Percentiles rank a stretch among this genome's conserved stretches.
phyloP scores from a whole-genome alignment of 306 rosid species.

The Castanea crenata region DNA sequence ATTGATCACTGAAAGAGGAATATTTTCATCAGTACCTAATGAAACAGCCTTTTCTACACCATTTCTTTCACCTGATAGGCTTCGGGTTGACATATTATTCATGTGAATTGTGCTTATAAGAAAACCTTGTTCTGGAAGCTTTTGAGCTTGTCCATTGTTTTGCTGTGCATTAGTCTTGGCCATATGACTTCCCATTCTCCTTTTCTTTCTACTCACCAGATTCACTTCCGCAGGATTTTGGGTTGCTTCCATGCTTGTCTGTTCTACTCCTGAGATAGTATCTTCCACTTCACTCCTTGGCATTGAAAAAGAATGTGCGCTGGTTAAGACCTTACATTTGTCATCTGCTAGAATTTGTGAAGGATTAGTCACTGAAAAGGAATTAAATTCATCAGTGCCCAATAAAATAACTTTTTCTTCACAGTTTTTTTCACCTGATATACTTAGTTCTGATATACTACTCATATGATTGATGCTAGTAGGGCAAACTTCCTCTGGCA shows the following conservation, averaged over 20 bases:
- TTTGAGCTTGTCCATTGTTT: slow-evolving; percentile 12
- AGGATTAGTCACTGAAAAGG: neutral
- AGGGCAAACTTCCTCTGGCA: slow-evolving; percentile 21
- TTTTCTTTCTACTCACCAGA: slow-evolving; percentile 18
- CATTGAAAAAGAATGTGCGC: slow-evolving; percentile 14
- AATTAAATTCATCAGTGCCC: slow-evolving; percentile 3
- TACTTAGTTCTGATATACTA: slow-evolving; percentile 18
- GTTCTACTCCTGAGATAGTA: slow-evolving; percentile 1
- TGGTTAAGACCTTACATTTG: neutral
- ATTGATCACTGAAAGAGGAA: neutral
- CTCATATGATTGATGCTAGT: slow-evolving; percentile 13
- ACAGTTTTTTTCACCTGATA: slow-evolving; percentile 8
- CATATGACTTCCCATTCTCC: slow-evolving; percentile 14
- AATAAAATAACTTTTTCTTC: slow-evolving; percentile 6
- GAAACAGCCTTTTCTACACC: slow-evolving; percentile 4
- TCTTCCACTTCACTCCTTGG: slow-evolving; percentile 25
- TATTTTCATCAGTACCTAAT: slow-evolving; percentile 1
- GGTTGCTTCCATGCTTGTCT: slow-evolving; percentile 7
- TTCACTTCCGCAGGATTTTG: slow-evolving; percentile 10
- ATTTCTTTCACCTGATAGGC: slow-evolving; percentile 12
- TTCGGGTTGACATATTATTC: slow-evolving; percentile 15
- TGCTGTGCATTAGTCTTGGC: slow-evolving; percentile 16
- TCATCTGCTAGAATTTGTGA: neutral
- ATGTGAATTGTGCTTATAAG: slow-evolving; percentile 14
- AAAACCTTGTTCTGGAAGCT: slow-evolving; percentile 22